Percentiles rank a stretch among this genome's conserved stretches.
Conservation (phyloP, 2,329 filamentous ascomycete genomes). For the Lachnellula hyalina region DNA sequence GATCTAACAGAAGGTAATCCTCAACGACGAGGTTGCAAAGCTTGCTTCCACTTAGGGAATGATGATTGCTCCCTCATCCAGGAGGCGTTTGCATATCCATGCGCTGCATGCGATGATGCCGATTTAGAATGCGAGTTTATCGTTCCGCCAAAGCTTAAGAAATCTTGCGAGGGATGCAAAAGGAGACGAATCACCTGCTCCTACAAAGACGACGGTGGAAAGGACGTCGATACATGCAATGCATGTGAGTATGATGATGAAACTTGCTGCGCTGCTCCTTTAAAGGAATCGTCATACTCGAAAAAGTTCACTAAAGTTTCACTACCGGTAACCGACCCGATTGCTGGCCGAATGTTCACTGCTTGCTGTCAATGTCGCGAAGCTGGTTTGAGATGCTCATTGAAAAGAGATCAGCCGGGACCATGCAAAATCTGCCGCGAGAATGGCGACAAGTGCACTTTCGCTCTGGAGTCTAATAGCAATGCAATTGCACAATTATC, state of each 20-base stretch:
- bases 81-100: constrained; percentile 20
- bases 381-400: constrained; percentile 8
- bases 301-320: not conserved
- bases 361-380: constrained; percentile 20
- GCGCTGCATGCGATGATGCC: constrained; percentile 22
- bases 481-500: not conserved
- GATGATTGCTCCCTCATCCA: constrained; percentile 25
- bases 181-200: constrained; percentile 15
- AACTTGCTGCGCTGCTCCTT: constrained; percentile 18
- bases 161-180: constrained; percentile 22
- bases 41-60: constrained; percentile 21
- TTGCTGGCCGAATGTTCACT: constrained; percentile 5
- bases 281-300: constrained; percentile 3
- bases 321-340: not conserved
- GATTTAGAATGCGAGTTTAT: constrained; percentile 22
- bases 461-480: constrained; percentile 6
- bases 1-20: constrained; percentile 18
- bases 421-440: constrained; percentile 19
- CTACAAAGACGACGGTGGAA: constrained; percentile 18
- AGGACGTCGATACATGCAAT: constrained; percentile 16
- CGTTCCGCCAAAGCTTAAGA: constrained; percentile 16
- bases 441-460: constrained; percentile 13
- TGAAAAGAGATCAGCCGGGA: constrained; percentile 14
- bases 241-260: constrained; percentile 14
- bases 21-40: constrained; percentile 25